Evolutionary conservation across 1,139 yeast species (phyloP), one percentile per base, ranked within the genome.

Genomic region (Entelexis sorbosivorans): DNA sequence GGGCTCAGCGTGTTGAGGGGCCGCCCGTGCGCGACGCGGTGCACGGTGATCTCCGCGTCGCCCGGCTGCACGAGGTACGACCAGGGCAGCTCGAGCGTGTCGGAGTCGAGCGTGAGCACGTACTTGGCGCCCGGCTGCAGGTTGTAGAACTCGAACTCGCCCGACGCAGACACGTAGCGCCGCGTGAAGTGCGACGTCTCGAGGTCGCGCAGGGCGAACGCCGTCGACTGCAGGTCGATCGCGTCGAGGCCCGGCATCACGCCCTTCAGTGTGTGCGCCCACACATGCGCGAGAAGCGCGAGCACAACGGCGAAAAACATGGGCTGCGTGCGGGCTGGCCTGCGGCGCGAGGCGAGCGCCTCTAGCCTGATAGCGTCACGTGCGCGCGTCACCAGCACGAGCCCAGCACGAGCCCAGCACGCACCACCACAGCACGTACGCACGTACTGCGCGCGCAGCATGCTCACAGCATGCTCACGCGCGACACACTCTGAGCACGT

Each of bases 1-100:
- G 68, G 66, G 5, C 70, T 69, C 19, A 57, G 50, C 34, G 61
- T 65, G 42, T 47, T 51, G 38, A 60, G 52, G 32, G 61, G 61
- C 47, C 65, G 67, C 33, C 68, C 69, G 19, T 54, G 48, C 16
- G 58, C 54, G 10, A 65, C 59, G 48, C 61, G 58, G 53, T 62
- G 61, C 28, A 62, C 63, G 11, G 48, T 54, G 39, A 60, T 28
- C 3, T 39, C 58, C 2, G 49, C 28, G 6, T 22, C 44, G 6
- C 39, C 55, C 17, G 57, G 49, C 10, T 49, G 58, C 11, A 59
- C 59, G 26, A 52, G 45, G 33, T 63, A 61, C 17, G 58, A 58
- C 26, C 53, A 57, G 9, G 47, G 46, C 26, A 51, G 40, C 28
- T 47, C 43, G 1, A 58, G 33, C 3, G 57, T 49, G 31, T 53